Evolutionary conservation across 2,329 filamentous ascomycete species (phyloP).

Genomic region (Botrytis hyacinthi): DNA sequence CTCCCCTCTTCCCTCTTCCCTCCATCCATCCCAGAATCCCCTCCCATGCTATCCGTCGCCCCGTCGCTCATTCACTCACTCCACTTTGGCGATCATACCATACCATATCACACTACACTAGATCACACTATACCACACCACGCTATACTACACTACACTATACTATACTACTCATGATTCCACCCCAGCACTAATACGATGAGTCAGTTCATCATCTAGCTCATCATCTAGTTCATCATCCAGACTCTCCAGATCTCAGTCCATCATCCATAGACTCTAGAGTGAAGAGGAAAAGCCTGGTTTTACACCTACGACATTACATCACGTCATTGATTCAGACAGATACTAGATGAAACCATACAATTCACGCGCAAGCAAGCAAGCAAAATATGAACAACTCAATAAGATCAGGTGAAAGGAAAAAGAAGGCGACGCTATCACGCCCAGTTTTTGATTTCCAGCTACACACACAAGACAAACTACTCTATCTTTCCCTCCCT

Average conservation of each 20-base stretch:
- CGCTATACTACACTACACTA: background rate
- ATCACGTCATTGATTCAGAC: background rate
- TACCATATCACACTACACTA: background rate
- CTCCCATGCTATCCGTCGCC: background rate
- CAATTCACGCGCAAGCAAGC: background rate
- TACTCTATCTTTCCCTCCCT: background rate
- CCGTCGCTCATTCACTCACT: background rate
- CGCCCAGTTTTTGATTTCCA: background rate
- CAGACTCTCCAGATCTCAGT: background rate
- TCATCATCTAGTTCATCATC: background rate
- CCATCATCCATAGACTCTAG: background rate
- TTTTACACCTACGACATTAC: background rate
- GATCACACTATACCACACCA: background rate
- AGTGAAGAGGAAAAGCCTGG: background rate
- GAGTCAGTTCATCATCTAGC: background rate
- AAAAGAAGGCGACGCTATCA: background rate
- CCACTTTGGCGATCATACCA: background rate
- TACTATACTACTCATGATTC: background rate
- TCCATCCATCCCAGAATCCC: background rate
- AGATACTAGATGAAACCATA: background rate
- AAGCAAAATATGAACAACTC: background rate
- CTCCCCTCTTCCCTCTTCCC: too few relatives aligned
- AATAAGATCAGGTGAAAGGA: background rate
- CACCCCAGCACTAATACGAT: background rate
- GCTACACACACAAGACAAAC: background rate